Evolutionary conservation across 2,329 filamentous ascomycete species (phyloP), one percentile per base, ranked within the genome.

Genomic region (Claviceps digitariae): DNA sequence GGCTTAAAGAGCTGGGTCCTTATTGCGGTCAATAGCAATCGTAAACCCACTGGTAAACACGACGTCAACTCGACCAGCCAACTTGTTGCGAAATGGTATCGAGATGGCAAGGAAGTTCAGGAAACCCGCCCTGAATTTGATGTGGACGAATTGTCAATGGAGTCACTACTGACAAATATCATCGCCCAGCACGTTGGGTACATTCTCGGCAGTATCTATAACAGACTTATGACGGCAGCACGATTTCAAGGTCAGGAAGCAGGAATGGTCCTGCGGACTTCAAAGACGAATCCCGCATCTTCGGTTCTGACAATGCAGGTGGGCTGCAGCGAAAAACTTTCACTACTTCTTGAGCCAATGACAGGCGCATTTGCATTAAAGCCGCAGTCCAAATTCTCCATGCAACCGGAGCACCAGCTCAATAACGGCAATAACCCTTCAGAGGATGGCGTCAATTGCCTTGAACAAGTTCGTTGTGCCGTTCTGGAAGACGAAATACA

Each of bases 1-100:
- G 81, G 81, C 1, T 75, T 79, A 17, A 95, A 94, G 72, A 95
- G 83, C 65, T 98, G 93, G 91, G 75, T 98, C 48, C 84, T 97
- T 58, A 74, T 98, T 50, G 90, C 90, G 10, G 79, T 95, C 38
- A 77, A 82, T 55, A 90, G 83, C 63, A 84, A 84, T 34, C 74
- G 71, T 52, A 75, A 73, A 54, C 64, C 67, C 44, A 68, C 69
- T 10, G 67, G 61, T 13, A 61, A 66, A 13, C 57, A 66, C 1
- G 70, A 75, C 50, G 63, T 69, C 4, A 74, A 71, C 54, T 60
- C 69, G 2, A 70, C 77, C 0, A 85, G 81, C 58, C 69, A 67
- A 48, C 65, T 93, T 47, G 75, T 72, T 2, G 70, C 84, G 41
- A 83, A 88, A 58, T 98, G 93, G 91, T 90, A 94, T 66, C 82